Conservation (phyloP, 116 monocot species). For the Trichopus zeylanicus region DNA sequence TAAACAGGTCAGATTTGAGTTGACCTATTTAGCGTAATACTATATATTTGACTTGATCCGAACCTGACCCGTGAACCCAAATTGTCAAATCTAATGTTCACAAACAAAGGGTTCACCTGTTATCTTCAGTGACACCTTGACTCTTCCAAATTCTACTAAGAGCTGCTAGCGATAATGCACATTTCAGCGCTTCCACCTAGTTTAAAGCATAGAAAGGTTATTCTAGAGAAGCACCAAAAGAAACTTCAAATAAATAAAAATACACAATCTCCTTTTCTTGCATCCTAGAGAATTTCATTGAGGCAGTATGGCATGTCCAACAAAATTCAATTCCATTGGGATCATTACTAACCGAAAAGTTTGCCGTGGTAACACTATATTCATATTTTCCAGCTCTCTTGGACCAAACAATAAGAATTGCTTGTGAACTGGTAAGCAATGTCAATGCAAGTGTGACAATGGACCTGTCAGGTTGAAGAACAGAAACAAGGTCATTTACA, state of each 20-base stretch:
- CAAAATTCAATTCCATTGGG: not conserved
- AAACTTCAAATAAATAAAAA: not conserved
- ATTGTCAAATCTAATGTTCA: no score
- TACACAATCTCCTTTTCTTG: not conserved
- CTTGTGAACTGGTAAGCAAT: conserved; percentile 91
- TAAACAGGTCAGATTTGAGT: no score
- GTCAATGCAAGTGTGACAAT: conserved; percentile 89
- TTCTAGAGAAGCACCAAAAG: no score
- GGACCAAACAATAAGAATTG: conserved; percentile 96
- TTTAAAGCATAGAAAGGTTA: not conserved
- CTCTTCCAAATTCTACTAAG: conserved; percentile 74
- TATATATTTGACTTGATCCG: not conserved
- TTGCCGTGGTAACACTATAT: conserved; percentile 94
- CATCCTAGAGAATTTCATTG: not conserved
- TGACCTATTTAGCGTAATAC: no score
- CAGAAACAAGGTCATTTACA: conserved; percentile 1
- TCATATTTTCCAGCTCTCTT: conserved; percentile 95
- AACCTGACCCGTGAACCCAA: no score
- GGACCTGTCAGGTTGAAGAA: conserved; percentile 37
- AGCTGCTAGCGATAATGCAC: conserved; percentile 74
- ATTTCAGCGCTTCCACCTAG: conserved; percentile 93
- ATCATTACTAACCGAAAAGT: conserved; percentile 55
- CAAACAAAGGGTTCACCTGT: conserved; percentile 31
- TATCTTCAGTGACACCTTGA: conserved; percentile 82
- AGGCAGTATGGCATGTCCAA: no score